Percentiles rank a stretch among this genome's conserved stretches.
These are phyloP conservation scores for Phytophthora multivora DNA, from an alignment of 352 stramenopile genomes.

Conservation along the genomic window DNA sequence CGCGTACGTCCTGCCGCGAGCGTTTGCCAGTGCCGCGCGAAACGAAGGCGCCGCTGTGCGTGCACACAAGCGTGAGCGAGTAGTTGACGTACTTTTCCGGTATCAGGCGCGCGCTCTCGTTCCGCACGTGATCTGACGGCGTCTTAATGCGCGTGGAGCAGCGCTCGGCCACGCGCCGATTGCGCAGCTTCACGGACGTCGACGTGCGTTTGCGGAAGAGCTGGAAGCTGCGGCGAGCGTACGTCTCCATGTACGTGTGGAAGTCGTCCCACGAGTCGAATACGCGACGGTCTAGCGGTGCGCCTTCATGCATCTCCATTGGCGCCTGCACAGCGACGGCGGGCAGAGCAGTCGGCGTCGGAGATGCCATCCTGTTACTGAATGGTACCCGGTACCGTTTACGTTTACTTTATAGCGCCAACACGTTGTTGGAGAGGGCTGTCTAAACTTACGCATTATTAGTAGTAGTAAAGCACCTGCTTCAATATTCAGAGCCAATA, in stretches of 20 bases:
- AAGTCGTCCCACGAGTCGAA: conserved; percentile 44
- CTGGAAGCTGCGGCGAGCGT: conserved; percentile 36
- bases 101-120: conserved; percentile 25
- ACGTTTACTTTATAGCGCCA: too few relatives aligned
- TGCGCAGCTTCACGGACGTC: conserved; percentile 40
- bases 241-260: conserved; percentile 35
- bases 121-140: background rate
- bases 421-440: too few relatives aligned
- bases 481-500: too few relatives aligned
- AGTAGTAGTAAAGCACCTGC: too few relatives aligned
- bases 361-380: too few relatives aligned
- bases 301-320: conserved; percentile 19
- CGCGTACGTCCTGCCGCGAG: conserved; percentile 37
- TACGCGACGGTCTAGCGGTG: conserved; percentile 21
- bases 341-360: too few relatives aligned
- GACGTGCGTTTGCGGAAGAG: conserved; percentile 48
- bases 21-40: conserved; percentile 36
- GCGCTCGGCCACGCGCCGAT: conserved; percentile 31
- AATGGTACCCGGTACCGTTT: conserved; percentile 14
- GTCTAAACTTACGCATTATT: too few relatives aligned
- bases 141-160: conserved; percentile 4
- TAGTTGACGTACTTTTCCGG: conserved; percentile 43
- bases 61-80: conserved; percentile 45
- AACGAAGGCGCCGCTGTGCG: conserved; percentile 40
- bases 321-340: background rate